Base-by-base conservation (phyloP, 2,329 filamentous ascomycete species). In the Herpotrichia juniperi region DNA sequence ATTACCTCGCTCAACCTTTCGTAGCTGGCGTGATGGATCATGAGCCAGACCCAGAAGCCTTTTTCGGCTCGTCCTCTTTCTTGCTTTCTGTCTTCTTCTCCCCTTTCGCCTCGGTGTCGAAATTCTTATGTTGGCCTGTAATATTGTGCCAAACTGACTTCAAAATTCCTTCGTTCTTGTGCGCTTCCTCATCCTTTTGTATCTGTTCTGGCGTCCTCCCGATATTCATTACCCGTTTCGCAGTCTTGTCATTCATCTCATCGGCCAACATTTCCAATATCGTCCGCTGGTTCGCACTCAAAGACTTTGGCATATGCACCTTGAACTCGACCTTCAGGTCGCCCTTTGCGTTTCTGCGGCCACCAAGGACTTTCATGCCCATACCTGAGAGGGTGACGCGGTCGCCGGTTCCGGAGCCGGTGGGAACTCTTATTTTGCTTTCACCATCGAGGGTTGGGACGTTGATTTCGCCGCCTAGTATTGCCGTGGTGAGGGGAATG, bases 221-320 rank as follows among this genome's bases (percentile, higher is more conserved):
- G 32, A 96, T 79, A 68, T 96, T 93, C 92, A 99, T 97, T 50
- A 96, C 85, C 40, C 94, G 84, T 78, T 91, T 94, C 28, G 94
- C 94, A 24, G 85, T 91, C 79, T 93, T 92, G 75, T 99, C 94
- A 32, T 85, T 88, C 86, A 99, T 89, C 78, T 99, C 94, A 66
- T 99, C 93, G 6, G 94, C 94, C 59, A 99, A 84, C 85, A 97
- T 93, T 78, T 99, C 94, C 39, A 96, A 78, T 53, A 99, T 89
- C 1, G 91, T 96, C 48, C 94, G 84, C 79, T 99, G 93, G 77
- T 96, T 97, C 40, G 89, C 84, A 48, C 84, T 91, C 59, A 99
- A 81, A 67, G 93, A 97, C 77, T 96, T 97, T 40, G 94, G 94
- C 91, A 97, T 96, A 48, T 84, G 80, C 40, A 99, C 90, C 73